These are phyloP conservation scores for Gnomoniopsis smithogilvyi DNA, from an alignment of 2,329 filamentous ascomycete species.

Conservation along the genomic window DNA sequence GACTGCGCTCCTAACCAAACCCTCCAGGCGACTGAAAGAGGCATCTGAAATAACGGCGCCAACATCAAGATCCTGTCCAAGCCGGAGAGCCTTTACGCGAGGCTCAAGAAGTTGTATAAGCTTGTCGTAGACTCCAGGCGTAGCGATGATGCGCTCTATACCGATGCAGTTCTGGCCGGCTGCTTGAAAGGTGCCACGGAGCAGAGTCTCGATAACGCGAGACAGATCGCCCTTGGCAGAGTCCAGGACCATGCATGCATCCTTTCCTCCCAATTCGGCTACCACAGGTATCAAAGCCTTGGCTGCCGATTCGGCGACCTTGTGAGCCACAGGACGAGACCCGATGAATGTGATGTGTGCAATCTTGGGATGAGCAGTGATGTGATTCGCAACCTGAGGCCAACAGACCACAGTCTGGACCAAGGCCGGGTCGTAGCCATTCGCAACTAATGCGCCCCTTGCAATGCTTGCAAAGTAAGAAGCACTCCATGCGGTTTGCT, in stretches of 20 bases:
- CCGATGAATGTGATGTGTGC: conserved; percentile 96
- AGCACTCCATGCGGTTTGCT: conserved; percentile 93
- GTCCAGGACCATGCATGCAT: conserved; percentile 86
- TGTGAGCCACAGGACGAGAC: conserved; percentile 79
- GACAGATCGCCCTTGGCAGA: conserved; percentile 64
- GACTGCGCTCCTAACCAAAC: conserved; percentile 74
- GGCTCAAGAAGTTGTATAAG: conserved; percentile 70
- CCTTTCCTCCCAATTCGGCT: conserved; percentile 92
- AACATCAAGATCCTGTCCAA: conserved; percentile 77
- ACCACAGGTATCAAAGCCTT: conserved; percentile 83
- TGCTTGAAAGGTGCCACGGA: conserved; percentile 92
- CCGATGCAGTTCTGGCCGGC: conserved; percentile 97
- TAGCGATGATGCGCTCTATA: conserved; percentile 86
- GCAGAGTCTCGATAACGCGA: conserved; percentile 75
- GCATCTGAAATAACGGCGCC: conserved; percentile 85
- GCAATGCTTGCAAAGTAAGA: conserved; percentile 78
- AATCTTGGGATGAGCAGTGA: conserved; percentile 82
- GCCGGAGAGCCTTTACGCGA: conserved; percentile 69
- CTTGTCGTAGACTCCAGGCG: conserved; percentile 70
- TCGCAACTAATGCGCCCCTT: conserved; percentile 73
- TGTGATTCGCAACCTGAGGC: conserved; percentile 73
- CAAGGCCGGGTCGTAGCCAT: conserved; percentile 77
- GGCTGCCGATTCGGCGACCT: conserved; percentile 83
- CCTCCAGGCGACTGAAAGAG: conserved; percentile 73
- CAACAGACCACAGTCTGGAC: conserved; percentile 87